phyloP scores from a whole-genome alignment of 257 asterid species.

The Solanum gandarillasii region DNA sequence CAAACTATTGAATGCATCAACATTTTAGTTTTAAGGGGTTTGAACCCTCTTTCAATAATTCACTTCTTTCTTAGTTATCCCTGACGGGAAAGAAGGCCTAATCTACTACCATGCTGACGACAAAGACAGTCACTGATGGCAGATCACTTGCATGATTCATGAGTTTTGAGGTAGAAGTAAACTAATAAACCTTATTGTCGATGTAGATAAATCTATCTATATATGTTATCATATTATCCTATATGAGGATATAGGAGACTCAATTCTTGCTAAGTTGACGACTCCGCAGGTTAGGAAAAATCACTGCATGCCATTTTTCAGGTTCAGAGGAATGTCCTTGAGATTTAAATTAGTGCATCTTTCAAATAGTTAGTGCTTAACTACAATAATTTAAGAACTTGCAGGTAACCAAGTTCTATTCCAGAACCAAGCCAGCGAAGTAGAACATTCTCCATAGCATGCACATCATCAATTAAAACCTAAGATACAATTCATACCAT shows the following conservation, averaged over 20 bases:
- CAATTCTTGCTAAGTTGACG: neutral
- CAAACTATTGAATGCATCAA: neutral
- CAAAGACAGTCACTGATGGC: neutral
- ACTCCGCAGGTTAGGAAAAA: neutral
- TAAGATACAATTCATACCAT: conserved; percentile 30
- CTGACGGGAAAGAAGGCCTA: neutral
- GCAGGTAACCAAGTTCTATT: neutral
- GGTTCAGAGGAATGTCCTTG: neutral
- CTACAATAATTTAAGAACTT: neutral
- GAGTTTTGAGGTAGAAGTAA: neutral
- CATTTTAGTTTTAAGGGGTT: neutral
- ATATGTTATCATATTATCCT: neutral
- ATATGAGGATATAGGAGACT: neutral
- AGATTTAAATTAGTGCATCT: neutral
- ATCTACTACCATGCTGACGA: neutral
- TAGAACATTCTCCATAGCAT: neutral
- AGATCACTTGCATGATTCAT: neutral
- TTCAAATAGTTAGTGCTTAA: neutral
- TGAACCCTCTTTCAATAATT: neutral
- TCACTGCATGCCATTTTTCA: neutral
- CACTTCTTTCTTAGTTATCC: neutral
- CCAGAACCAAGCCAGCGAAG: neutral
- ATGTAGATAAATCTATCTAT: neutral
- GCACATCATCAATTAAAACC: neutral
- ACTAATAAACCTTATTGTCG: neutral